These are phyloP conservation scores for Ambispora gerdemannii DNA, from an alignment of 192 early-diverging fungal species.

Conservation along the genomic window DNA sequence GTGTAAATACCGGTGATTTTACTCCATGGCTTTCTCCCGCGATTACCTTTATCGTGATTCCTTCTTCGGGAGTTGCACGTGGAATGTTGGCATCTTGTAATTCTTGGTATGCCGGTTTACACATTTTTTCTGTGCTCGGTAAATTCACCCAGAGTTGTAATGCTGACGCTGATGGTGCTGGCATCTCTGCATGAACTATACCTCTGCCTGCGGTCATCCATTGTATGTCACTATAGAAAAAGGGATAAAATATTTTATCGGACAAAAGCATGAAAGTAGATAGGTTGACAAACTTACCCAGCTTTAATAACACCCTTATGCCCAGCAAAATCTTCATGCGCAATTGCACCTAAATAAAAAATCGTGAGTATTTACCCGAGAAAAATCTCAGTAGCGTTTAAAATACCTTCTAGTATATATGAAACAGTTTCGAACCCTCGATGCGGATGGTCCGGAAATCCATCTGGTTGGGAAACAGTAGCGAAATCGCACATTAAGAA, in stretches of 20 bases:
- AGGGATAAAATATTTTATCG: neutral
- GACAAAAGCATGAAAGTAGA: neutral
- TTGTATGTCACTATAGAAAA: conserved; percentile 47
- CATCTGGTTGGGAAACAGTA: conserved; percentile 40
- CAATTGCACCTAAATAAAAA: conserved; percentile 33
- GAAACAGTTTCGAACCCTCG: conserved; percentile 82
- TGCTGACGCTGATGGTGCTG: conserved; percentile 34
- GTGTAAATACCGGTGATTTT: conserved; percentile 65
- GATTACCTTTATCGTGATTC: conserved; percentile 74
- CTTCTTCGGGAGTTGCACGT: conserved; percentile 49
- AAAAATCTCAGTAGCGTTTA: no score
- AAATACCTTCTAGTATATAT: conserved; percentile 61
- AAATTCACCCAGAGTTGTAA: conserved; percentile 82
- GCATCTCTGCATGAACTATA: conserved; percentile 76
- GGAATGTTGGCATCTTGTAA: conserved; percentile 64
- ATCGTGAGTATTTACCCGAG: neutral
- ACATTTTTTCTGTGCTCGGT: conserved; percentile 68
- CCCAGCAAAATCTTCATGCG: conserved; percentile 76
- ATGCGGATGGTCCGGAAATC: conserved; percentile 73
- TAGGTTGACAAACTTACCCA: conserved; percentile 44
- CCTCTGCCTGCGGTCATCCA: conserved; percentile 80
- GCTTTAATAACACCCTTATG: conserved; percentile 66
- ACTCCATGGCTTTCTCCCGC: conserved; percentile 77
- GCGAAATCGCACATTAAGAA: conserved; percentile 86
- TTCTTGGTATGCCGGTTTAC: conserved; percentile 69